Evolutionary conservation across 2,329 filamentous ascomycete genomes (phyloP).

Genomic region (Nothophoma quercina): DNA sequence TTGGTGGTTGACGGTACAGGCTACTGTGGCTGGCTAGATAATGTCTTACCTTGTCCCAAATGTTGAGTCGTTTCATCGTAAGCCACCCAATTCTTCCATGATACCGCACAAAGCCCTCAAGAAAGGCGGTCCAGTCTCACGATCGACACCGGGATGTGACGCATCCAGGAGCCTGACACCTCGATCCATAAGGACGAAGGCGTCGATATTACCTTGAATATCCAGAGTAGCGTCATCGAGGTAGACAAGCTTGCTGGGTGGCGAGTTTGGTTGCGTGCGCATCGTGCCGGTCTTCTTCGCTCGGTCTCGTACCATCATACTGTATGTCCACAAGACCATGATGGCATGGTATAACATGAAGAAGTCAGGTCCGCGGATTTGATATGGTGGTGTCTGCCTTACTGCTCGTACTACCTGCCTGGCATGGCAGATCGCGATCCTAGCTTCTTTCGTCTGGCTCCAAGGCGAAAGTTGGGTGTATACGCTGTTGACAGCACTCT

Average conservation of each 20-base stretch:
- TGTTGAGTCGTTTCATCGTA: not conserved
- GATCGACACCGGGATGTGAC: slow-evolving; percentile 26
- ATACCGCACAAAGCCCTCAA: slow-evolving; percentile 28
- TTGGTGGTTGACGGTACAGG: not conserved
- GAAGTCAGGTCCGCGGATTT: slow-evolving; percentile 27
- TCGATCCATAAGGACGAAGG: slow-evolving; percentile 17
- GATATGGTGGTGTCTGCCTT: slow-evolving; percentile 24
- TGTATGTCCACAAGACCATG: slow-evolving; percentile 38
- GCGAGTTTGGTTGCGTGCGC: not conserved
- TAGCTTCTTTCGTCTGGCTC: slow-evolving; percentile 40
- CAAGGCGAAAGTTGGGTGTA: slow-evolving; percentile 66
- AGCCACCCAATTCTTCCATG: slow-evolving; percentile 23
- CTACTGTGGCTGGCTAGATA: not conserved
- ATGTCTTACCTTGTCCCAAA: not conserved
- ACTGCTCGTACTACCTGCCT: slow-evolving; percentile 28
- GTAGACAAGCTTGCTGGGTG: slow-evolving; percentile 6
- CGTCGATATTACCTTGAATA: slow-evolving; percentile 18
- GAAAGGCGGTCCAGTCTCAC: slow-evolving; percentile 24
- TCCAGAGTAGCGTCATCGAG: slow-evolving; percentile 15
- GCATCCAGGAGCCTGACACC: slow-evolving; percentile 26
- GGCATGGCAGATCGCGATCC: slow-evolving; percentile 28
- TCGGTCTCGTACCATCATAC: slow-evolving; percentile 29
- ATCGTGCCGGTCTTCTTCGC: slow-evolving; percentile 22
- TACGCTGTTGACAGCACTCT: slow-evolving; percentile 67
- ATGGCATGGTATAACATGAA: slow-evolving; percentile 31